phyloP scores from a whole-genome alignment of 805 yeast genomes.

The Candida sonorensis region DNA sequence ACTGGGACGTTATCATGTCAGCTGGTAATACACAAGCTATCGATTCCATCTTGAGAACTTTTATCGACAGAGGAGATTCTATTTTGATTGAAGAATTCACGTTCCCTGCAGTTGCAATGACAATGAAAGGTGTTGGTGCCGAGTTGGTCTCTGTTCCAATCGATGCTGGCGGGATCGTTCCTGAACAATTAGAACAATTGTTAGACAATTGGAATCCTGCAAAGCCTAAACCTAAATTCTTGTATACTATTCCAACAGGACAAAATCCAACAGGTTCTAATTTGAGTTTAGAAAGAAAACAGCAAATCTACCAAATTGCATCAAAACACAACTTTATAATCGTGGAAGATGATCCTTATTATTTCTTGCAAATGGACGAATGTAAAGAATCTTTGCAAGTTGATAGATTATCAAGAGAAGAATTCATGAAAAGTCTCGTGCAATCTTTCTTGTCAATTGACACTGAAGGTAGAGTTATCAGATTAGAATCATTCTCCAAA shows the following conservation, averaged over 20 bases:
- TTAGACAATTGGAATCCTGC: conserved; percentile 54
- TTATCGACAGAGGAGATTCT: conserved; percentile 52
- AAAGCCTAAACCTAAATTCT: conserved; percentile 67
- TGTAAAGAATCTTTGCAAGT: conserved; percentile 39
- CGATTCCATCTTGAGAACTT: conserved; percentile 72
- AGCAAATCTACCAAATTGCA: conserved; percentile 67
- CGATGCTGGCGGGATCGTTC: conserved; percentile 60
- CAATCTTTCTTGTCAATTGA: conserved; percentile 73
- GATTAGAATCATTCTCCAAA: conserved; percentile 88
- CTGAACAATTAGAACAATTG: conserved; percentile 45
- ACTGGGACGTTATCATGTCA: conserved; percentile 70
- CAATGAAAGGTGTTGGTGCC: conserved; percentile 57
- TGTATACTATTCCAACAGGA: conserved; percentile 92
- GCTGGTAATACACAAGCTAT: conserved; percentile 91
- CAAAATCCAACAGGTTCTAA: conserved; percentile 97
- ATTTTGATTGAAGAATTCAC: conserved; percentile 75
- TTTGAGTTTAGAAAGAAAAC: conserved; percentile 69
- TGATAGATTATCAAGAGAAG: conserved; percentile 43
- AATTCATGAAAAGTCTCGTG: conserved; percentile 59
- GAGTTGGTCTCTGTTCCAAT: conserved; percentile 58
- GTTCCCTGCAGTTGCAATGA: conserved; percentile 67
- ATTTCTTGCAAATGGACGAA: conserved; percentile 87
- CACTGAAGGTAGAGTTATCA: conserved; percentile 83
- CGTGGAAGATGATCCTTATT: conserved; percentile 96
- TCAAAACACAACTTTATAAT: conserved; percentile 81